Evolutionary conservation across 2,329 filamentous ascomycete species (phyloP).

Genomic region (Ophiocordyceps robertsii): DNA sequence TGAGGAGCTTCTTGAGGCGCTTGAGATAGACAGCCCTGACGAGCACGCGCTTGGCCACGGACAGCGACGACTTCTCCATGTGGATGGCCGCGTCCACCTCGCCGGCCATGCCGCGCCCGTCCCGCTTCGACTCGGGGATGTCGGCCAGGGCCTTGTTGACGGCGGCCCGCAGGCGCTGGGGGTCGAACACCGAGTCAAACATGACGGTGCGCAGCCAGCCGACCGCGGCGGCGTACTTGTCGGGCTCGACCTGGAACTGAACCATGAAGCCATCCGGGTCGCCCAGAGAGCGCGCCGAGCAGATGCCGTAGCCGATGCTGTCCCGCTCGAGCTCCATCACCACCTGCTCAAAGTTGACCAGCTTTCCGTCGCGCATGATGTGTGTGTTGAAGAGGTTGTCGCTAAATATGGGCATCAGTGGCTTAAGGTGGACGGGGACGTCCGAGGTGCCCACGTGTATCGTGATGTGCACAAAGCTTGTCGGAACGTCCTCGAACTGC

Average conservation of each 20-base stretch:
- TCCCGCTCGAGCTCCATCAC: slow-evolving; percentile 85
- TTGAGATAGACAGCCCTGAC: slow-evolving; percentile 83
- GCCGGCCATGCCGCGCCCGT: slow-evolving; percentile 54
- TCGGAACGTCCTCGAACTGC: slow-evolving; percentile 92
- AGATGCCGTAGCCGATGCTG: slow-evolving; percentile 71
- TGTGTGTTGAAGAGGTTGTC: slow-evolving; percentile 94
- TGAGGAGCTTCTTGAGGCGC: slow-evolving; percentile 67
- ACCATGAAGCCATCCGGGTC: slow-evolving; percentile 74
- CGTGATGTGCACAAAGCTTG: slow-evolving; percentile 80
- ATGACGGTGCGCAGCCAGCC: slow-evolving; percentile 77
- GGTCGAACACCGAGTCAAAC: slow-evolving; percentile 80
- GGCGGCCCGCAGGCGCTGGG: slow-evolving; percentile 45
- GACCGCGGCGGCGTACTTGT: slow-evolving; percentile 74
- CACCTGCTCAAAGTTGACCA: slow-evolving; percentile 79
- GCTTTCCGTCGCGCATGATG: slow-evolving; percentile 60
- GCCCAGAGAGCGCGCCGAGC: slow-evolving; percentile 52
- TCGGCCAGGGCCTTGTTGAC: slow-evolving; percentile 79
- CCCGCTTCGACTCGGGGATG: slow-evolving; percentile 82
- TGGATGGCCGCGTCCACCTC: slow-evolving; percentile 68
- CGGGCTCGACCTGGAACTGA: slow-evolving; percentile 72
- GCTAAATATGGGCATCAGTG: slow-evolving; percentile 69
- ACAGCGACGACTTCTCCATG: slow-evolving; percentile 60
- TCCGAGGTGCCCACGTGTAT: slow-evolving; percentile 67
- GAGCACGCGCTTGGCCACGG: slow-evolving; percentile 66
- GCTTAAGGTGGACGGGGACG: slow-evolving; percentile 71